Conservation (phyloP, 495 filamentous ascomycete genomes). For the Aspergillus campestris region DNA sequence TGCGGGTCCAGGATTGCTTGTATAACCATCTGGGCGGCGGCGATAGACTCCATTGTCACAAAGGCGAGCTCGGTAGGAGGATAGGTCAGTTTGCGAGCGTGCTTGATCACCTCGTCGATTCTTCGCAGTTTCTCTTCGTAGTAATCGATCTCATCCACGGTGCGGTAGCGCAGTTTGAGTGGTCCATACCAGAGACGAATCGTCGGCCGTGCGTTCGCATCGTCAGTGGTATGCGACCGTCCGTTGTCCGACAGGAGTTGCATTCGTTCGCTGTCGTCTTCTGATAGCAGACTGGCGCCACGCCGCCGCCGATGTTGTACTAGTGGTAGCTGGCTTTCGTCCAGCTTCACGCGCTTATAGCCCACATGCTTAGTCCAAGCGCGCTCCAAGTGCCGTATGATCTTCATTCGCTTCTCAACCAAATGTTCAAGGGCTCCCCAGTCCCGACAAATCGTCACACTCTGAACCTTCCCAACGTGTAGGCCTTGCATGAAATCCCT, state of each 20-base stretch:
- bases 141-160: constrained; percentile 86
- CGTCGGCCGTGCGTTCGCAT: constrained; percentile 51
- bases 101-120: constrained; percentile 67
- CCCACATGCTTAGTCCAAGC: constrained; percentile 69
- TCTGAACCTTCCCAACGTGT: constrained; percentile 88
- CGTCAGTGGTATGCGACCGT: constrained; percentile 27
- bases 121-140: constrained; percentile 79
- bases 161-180: constrained; percentile 60
- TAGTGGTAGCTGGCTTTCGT: constrained; percentile 43
- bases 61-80: constrained; percentile 76
- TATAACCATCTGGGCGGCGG: constrained; percentile 87
- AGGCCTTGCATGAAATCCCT: constrained; percentile 81
- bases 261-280: constrained; percentile 39
- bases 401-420: constrained; percentile 54
- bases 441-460: constrained; percentile 75
- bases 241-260: constrained; percentile 44
- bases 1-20: constrained; percentile 87
- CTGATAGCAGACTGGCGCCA: constrained; percentile 19
- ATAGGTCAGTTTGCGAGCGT: constrained; percentile 67
- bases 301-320: constrained; percentile 36
- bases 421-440: constrained; percentile 78
- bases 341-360: constrained; percentile 37
- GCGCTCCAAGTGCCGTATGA: constrained; percentile 71
- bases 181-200: constrained; percentile 73
- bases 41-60: constrained; percentile 93